A percentile compares a stretch with the other conserved stretches of the same genome.
Conservation (phyloP, 257 asterid species). For the Nicotiana sylvestris region DNA sequence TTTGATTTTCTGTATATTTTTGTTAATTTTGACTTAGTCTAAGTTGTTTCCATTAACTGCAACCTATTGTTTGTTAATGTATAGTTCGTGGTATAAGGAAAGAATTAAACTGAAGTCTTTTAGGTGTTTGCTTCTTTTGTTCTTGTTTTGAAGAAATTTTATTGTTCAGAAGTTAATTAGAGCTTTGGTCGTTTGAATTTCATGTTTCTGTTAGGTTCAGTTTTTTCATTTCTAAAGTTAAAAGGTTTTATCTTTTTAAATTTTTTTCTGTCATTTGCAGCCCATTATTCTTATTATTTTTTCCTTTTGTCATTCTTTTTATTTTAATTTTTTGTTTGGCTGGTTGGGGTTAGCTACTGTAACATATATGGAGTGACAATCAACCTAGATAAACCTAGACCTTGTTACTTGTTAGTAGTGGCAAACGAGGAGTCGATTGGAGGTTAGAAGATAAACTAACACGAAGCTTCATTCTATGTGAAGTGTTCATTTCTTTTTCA, state of each 20-base stretch:
- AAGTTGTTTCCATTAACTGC: background rate
- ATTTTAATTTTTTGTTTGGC: background rate
- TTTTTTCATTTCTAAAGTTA: background rate
- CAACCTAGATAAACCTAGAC: background rate
- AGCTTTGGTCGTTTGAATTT: background rate
- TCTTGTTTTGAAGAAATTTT: background rate
- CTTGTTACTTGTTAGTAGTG: background rate
- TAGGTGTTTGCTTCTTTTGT: background rate
- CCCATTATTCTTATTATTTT: background rate
- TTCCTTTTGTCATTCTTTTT: background rate
- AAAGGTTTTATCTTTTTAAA: background rate
- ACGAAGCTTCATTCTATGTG: background rate
- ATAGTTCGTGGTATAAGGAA: background rate
- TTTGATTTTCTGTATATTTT: background rate
- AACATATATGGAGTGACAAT: background rate
- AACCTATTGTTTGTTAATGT: background rate
- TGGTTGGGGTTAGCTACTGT: background rate
- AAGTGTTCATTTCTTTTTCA: slow-evolving; percentile 11
- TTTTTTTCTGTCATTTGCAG: background rate
- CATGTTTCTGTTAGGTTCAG: background rate
- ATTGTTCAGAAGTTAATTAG: background rate
- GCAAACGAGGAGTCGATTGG: background rate
- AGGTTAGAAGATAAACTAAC: background rate
- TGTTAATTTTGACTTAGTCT: background rate
- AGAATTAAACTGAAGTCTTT: background rate